Evolutionary conservation across 2,329 filamentous ascomycete genomes (phyloP).

Genomic region (Ciborinia camelliae): DNA sequence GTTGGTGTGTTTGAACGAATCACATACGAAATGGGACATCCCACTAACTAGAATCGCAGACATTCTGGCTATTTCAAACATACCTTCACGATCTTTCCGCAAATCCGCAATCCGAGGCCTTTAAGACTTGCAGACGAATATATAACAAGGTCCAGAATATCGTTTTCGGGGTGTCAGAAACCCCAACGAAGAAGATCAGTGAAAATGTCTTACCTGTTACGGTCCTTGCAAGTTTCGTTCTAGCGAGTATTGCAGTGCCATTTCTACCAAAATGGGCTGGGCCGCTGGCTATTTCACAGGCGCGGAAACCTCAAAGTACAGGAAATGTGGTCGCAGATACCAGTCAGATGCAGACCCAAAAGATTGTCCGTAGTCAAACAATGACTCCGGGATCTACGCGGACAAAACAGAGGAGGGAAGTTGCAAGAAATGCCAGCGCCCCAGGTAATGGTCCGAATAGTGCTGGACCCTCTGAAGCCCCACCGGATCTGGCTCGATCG

Average conservation of each 20-base stretch:
- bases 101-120: slow-evolving; percentile 71
- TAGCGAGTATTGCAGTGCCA: slow-evolving; percentile 72
- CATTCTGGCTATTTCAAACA: slow-evolving; percentile 87
- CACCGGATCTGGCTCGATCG: slow-evolving; percentile 28
- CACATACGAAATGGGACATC: slow-evolving; percentile 1
- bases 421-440: slow-evolving; percentile 41
- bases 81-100: slow-evolving; percentile 76
- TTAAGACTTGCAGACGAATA: slow-evolving; percentile 77
- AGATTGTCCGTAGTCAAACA: slow-evolving; percentile 66
- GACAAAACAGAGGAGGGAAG: slow-evolving; percentile 44
- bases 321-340: slow-evolving; percentile 61
- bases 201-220: slow-evolving; percentile 79
- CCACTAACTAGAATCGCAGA: slow-evolving; percentile 48
- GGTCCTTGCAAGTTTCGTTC: slow-evolving; percentile 74
- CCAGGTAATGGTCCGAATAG: slow-evolving; percentile 35
- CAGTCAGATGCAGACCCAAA: slow-evolving; percentile 47
- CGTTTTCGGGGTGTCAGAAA: slow-evolving; percentile 74
- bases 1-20: slow-evolving; percentile 54
- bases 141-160: slow-evolving; percentile 89
- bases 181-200: slow-evolving; percentile 68
- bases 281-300: slow-evolving; percentile 77
- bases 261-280: slow-evolving; percentile 75
- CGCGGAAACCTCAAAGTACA: slow-evolving; percentile 66
- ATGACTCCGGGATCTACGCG: slow-evolving; percentile 51
- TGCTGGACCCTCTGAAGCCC: slow-evolving; percentile 21